phyloP scores from a whole-genome alignment of 805 yeast genomes.

The Candida ponderosae region DNA sequence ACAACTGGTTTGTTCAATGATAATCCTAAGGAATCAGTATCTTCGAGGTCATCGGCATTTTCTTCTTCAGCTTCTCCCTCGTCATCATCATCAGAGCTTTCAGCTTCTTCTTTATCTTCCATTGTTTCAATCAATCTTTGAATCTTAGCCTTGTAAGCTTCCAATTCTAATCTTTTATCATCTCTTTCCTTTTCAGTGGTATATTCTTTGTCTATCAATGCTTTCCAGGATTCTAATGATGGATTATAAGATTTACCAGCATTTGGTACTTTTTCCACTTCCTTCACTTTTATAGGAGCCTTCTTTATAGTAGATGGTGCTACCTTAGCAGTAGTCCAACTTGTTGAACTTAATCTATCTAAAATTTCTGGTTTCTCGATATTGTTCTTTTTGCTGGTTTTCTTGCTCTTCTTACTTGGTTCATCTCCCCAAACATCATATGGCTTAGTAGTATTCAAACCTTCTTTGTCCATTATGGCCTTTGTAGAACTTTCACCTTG shows the following conservation, averaged over 20 bases:
- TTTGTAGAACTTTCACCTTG: conserved; percentile 43
- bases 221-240: conserved; percentile 73
- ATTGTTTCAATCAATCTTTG: conserved; percentile 55
- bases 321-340: conserved; percentile 44
- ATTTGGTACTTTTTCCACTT: conserved; percentile 49
- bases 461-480: conserved; percentile 56
- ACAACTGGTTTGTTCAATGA: conserved; percentile 69
- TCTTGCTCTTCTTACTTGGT: conserved; percentile 14
- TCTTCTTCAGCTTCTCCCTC: conserved; percentile 25
- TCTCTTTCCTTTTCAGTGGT: conserved; percentile 60
- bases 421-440: conserved; percentile 68
- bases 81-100: conserved; percentile 24
- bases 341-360: conserved; percentile 28
- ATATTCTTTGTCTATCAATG: conserved; percentile 59
- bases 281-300: conserved; percentile 46
- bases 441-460: conserved; percentile 42
- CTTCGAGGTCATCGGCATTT: conserved; percentile 31
- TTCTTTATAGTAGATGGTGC: conserved; percentile 48
- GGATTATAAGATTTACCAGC: conserved; percentile 95
- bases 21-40: conserved; percentile 32
- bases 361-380: conserved; percentile 35
- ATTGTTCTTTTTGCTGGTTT: conserved; percentile 6
- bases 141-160: conserved; percentile 57
- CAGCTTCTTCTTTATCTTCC: conserved; percentile 49
- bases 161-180: conserved; percentile 50